Conservation (phyloP, 2,329 filamentous ascomycete species). For the Colletotrichum musicola region DNA sequence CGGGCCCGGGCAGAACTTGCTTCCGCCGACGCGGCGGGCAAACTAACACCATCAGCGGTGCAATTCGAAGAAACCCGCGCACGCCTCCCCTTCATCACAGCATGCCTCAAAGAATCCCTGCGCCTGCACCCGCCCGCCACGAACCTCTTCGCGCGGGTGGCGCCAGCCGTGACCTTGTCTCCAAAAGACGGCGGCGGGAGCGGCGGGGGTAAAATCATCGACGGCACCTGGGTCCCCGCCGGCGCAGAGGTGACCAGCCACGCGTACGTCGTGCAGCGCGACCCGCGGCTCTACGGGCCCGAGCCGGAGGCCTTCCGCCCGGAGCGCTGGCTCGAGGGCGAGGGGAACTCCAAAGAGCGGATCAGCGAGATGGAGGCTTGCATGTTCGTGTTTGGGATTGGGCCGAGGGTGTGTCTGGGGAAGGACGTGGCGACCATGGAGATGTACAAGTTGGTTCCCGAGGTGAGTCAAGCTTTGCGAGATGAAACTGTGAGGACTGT, state of each 20-base stretch:
- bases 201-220: slow-evolving; percentile 12
- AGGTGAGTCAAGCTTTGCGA: slow-evolving; percentile 4
- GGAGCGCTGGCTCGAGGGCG: slow-evolving; percentile 55
- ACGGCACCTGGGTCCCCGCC: slow-evolving; percentile 22
- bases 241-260: slow-evolving; percentile 41
- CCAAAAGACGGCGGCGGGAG: too few relatives aligned
- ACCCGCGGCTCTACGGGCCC: slow-evolving; percentile 48
- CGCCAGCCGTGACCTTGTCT: not conserved
- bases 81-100: slow-evolving; percentile 23
- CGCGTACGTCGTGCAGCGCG: slow-evolving; percentile 50
- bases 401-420: slow-evolving; percentile 7
- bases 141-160: slow-evolving; percentile 13
- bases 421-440: slow-evolving; percentile 10
- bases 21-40: not conserved
- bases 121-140: slow-evolving; percentile 18
- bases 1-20: slow-evolving; percentile 11
- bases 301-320: slow-evolving; percentile 53
- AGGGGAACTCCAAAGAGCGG: slow-evolving; percentile 19
- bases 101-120: slow-evolving; percentile 28
- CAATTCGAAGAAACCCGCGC: slow-evolving; percentile 25
- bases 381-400: slow-evolving; percentile 10
- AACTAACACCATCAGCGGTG: not conserved
- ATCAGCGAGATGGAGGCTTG: slow-evolving; percentile 12
- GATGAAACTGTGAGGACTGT: too few relatives aligned
- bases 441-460: slow-evolving; percentile 13